These are phyloP conservation scores for Macrophomina tecta DNA, from an alignment of 2,329 filamentous ascomycete species.

Conservation along the genomic window DNA sequence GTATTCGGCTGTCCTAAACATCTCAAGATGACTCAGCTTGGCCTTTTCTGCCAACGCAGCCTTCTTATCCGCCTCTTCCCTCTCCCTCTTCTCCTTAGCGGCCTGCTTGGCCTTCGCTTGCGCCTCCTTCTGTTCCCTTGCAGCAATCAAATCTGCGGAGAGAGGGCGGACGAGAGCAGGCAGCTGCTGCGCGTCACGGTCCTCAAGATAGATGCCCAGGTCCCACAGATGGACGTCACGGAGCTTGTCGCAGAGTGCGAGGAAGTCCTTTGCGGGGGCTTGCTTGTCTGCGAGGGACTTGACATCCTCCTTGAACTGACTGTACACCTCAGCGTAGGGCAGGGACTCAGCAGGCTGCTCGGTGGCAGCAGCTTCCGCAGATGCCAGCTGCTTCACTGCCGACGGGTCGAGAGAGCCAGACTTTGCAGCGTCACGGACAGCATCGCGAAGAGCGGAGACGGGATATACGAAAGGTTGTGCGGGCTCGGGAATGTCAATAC, in stretches of 20 bases:
- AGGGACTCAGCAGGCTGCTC: conserved; percentile 40
- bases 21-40: conserved; percentile 62
- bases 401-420: conserved; percentile 50
- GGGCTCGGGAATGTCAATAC: conserved; percentile 65
- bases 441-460: conserved; percentile 62
- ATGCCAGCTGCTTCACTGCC: conserved; percentile 44
- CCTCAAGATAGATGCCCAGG: conserved; percentile 85
- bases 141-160: conserved; percentile 61
- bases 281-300: conserved; percentile 57
- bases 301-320: conserved; percentile 66
- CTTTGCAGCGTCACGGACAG: conserved; percentile 62
- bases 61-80: conserved; percentile 63
- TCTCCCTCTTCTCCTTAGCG: conserved; percentile 60
- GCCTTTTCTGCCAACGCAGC: conserved; percentile 62
- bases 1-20: conserved; percentile 68
- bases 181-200: conserved; percentile 65
- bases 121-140: conserved; percentile 61
- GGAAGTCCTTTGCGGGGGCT: conserved; percentile 71
- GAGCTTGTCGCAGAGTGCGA: conserved; percentile 78
- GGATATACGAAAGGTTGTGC: conserved; percentile 68
- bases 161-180: conserved; percentile 76
- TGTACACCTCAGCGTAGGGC: conserved; percentile 57
- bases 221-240: conserved; percentile 83
- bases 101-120: conserved; percentile 50
- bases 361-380: conserved; percentile 29